A percentile compares a stretch with the other conserved stretches of the same genome.
Evolutionary conservation across 2,329 filamentous ascomycete genomes (phyloP).

Genomic region (Aspergillus fijiensis): DNA sequence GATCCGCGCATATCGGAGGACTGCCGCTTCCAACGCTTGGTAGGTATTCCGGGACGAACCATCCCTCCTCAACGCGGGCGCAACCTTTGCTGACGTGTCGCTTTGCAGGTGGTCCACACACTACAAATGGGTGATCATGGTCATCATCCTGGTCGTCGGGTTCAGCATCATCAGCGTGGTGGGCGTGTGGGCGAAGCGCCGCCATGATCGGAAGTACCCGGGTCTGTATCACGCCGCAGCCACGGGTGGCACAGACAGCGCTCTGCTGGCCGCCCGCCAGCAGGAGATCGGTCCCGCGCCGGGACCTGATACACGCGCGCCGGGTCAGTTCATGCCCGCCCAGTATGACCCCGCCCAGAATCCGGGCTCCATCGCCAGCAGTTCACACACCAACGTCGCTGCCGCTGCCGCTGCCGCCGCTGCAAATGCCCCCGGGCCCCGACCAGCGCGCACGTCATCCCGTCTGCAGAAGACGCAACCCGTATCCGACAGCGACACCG

Average conservation of each 20-base stretch:
- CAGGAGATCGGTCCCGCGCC: constrained; percentile 18
- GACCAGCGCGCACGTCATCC: constrained; percentile 18
- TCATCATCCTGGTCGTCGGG: constrained; percentile 69
- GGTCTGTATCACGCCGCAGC: constrained; percentile 32
- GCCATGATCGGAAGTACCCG: constrained; percentile 64
- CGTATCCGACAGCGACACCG: constrained; percentile 20
- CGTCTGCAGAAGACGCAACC: constrained; percentile 25
- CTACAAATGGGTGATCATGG: constrained; percentile 79
- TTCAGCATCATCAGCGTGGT: constrained; percentile 67
- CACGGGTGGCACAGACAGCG: constrained; percentile 22
- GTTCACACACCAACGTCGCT: constrained; percentile 29
- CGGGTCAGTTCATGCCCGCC: constrained; percentile 17
- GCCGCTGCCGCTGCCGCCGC: not conserved
- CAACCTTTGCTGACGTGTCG: not conserved
- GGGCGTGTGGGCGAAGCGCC: constrained; percentile 69
- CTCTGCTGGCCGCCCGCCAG: constrained; percentile 20
- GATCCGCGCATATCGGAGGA: constrained; percentile 4
- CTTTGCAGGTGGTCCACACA: constrained; percentile 51
- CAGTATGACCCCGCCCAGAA: constrained; percentile 14
- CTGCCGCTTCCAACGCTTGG: constrained; percentile 1
- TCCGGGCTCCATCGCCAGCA: constrained; percentile 28
- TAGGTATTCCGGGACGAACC: not conserved
- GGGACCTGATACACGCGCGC: constrained; percentile 9
- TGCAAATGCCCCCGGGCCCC: constrained; percentile 11
- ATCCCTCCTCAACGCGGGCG: not conserved